A percentile compares a stretch with the other conserved stretches of the same genome.
These are phyloP conservation scores for Nicotiana knightiana DNA, from an alignment of 257 asterid species.

Conservation along the genomic window DNA sequence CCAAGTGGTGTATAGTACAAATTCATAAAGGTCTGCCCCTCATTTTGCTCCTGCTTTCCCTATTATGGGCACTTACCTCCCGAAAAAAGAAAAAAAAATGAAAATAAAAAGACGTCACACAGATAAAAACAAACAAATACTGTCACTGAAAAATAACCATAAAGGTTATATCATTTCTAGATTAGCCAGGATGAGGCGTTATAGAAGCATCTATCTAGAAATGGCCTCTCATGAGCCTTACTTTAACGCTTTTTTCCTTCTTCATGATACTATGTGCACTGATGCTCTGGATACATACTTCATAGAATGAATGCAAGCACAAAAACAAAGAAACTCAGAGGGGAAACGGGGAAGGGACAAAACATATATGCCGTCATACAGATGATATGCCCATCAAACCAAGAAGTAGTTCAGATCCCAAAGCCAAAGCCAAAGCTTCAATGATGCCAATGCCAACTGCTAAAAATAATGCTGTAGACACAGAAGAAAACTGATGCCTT, in stretches of 20 bases:
- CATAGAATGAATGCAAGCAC: conserved; percentile 1
- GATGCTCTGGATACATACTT: neutral
- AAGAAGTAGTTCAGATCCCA: conserved; percentile 88
- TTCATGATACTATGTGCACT: neutral
- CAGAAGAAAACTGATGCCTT: conserved; percentile 78
- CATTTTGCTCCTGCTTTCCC: neutral
- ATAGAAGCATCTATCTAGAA: neutral
- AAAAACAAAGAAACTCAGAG: neutral
- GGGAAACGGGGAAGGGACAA: neutral
- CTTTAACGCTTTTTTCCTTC: neutral
- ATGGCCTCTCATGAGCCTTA: neutral
- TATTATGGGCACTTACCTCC: neutral
- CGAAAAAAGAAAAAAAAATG: neutral
- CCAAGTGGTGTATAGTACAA: neutral
- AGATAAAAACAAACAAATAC: neutral
- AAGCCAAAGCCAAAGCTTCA: conserved; percentile 64
- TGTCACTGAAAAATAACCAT: neutral
- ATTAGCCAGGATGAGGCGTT: neutral
- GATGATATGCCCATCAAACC: conserved; percentile 79
- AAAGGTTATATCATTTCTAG: neutral
- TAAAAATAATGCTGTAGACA: conserved; percentile 79
- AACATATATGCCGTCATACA: conserved; percentile 35
- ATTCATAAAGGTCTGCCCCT: neutral
- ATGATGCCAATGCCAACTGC: conserved; percentile 84
- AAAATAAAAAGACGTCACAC: neutral